Evolutionary conservation across 345 rosid genomes (phyloP).

Genomic region (Toxicodendron radicans): DNA sequence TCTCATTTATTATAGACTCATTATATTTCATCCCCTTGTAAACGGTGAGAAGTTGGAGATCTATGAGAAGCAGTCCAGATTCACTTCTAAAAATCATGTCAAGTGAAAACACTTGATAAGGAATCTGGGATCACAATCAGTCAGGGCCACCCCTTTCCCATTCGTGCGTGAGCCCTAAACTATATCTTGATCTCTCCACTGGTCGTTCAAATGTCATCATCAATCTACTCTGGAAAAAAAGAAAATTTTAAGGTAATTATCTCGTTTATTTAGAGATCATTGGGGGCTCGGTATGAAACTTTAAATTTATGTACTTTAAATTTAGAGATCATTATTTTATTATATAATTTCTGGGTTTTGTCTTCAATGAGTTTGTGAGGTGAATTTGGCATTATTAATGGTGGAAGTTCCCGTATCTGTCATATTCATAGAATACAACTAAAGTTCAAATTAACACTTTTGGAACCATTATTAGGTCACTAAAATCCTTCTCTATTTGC

Average conservation of each 20-base stretch:
- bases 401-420: slow-evolving; percentile 5
- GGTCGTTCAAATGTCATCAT: neutral
- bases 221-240: neutral
- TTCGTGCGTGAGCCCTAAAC: too few relatives aligned
- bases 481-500: neutral
- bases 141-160: too few relatives aligned
- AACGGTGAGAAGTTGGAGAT: too few relatives aligned
- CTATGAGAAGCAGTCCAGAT: too few relatives aligned
- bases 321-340: too few relatives aligned
- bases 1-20: too few relatives aligned
- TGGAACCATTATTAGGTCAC: slow-evolving; percentile 1
- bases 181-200: neutral
- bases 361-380: neutral
- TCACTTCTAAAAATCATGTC: too few relatives aligned
- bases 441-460: neutral
- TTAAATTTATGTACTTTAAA: neutral
- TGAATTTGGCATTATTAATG: neutral
- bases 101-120: too few relatives aligned
- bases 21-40: too few relatives aligned
- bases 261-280: neutral
- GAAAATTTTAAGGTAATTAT: neutral
- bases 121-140: too few relatives aligned
- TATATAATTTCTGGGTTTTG: too few relatives aligned
- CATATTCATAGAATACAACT: neutral
- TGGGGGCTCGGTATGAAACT: neutral